Base-by-base conservation (phyloP, 139 green algal genomes). In the Raphidocelis subcapitata region DNA sequence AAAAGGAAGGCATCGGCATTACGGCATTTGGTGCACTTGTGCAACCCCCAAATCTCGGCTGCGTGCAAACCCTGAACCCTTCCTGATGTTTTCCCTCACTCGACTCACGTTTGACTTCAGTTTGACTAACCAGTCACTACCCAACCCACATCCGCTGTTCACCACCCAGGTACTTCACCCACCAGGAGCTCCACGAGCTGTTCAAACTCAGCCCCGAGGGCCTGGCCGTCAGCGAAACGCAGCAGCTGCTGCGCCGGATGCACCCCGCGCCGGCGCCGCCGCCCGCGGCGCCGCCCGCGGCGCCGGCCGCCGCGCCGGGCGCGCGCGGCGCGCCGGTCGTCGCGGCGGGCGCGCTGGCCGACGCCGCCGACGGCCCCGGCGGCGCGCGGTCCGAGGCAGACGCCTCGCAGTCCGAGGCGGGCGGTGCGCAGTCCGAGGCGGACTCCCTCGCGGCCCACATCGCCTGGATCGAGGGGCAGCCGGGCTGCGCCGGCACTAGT, bases 101-200 rank as follows among this genome's bases (percentile, higher is more conserved):
- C n/a, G n/a, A n/a, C n/a, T n/a, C n/a, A n/a, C n/a, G n/a, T n/a
- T n/a, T n/a, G n/a, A n/a, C n/a, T n/a, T n/a, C n/a, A n/a, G n/a
- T 57, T 57, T 57, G 49, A 18, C 18, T 16, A 18, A 57, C 49
- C 20, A 20, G 49, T 57, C 49, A n/a, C 49, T 57, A n/a, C 49
- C 20, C 20, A n/a, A 20, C 18, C 20, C 18, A 18, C 49, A 57
- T n/a, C 49, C 49, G 18, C 29, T 49, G 18, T 46, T 12, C 16
- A 35, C 23, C 62, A 44, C 4, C 1, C 77, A 83, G 66, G 72
- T 85, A 87, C 71, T 88, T 88, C 71, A 79, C 74, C 1, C 52
- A 82, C 73, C 75, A 87, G 57, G 90, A 97, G 51, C 85, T 96
- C 51, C 76, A 86, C 0, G 87, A 96, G 76, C 74, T 97, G 37